Conservation (phyloP, 139 green algal species). For the Volvox reticuliferus region DNA sequence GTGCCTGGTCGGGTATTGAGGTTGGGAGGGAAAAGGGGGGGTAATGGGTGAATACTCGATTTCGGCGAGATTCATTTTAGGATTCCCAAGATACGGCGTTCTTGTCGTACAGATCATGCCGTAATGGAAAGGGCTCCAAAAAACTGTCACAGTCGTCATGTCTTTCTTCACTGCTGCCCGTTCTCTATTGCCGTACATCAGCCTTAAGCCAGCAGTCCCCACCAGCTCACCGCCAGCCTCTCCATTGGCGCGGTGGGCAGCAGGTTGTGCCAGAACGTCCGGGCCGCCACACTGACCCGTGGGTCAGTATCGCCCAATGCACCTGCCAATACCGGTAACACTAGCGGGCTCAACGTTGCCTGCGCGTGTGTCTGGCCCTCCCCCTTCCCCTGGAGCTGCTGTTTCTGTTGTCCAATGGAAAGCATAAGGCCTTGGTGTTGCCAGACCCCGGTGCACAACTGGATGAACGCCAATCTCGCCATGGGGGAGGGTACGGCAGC, state of each 20-base stretch:
- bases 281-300: constrained; percentile 3
- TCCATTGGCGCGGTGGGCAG: constrained; percentile 28
- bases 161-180: no score
- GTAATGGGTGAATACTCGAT: not conserved
- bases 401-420: no score
- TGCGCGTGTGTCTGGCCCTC: not conserved
- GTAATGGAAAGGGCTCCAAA: no score
- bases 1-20: constrained; percentile 5
- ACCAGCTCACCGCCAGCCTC: constrained; percentile 30
- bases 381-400: no score
- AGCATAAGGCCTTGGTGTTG: not conserved
- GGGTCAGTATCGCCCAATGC: constrained; percentile 10
- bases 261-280: not conserved
- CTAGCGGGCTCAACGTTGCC: constrained; percentile 5
- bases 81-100: no score
- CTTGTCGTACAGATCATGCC: no score
- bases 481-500: not conserved
- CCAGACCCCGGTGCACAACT: not conserved
- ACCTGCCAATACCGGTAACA: constrained; percentile 32
- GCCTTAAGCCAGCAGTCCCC: no score
- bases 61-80: no score
- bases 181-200: no score
- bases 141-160: no score
- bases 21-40: not conserved
- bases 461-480: constrained; percentile 19